phyloP scores from a whole-genome alignment of 768 basidiomycete genomes.

The Boletus reticulatus region DNA sequence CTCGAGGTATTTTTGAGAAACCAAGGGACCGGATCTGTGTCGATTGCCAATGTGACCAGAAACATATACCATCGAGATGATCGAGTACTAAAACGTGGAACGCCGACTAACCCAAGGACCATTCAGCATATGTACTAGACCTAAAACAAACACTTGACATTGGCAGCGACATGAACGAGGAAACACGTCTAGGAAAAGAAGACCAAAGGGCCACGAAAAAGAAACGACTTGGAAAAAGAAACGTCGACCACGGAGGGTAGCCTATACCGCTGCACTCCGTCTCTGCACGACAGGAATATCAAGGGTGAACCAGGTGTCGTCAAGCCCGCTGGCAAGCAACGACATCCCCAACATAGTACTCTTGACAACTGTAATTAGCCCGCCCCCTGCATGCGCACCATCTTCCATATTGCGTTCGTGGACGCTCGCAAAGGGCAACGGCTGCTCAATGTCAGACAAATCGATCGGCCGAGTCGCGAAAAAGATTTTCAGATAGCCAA shows the following conservation, averaged over 20 bases:
- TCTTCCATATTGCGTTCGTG: background rate
- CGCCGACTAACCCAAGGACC: too few species aligned
- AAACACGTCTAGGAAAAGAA: background rate
- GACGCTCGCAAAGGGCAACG: conserved; percentile 27
- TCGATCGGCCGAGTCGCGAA: conserved; percentile 36
- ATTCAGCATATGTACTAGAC: too few species aligned
- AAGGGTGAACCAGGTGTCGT: conserved; percentile 18
- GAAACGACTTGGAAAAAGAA: too few species aligned
- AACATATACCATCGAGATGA: too few species aligned
- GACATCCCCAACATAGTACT: too few species aligned
- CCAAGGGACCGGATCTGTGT: too few species aligned
- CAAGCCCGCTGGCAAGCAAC: background rate
- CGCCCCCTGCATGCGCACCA: background rate
- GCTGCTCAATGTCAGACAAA: conserved; percentile 34
- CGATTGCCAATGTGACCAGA: too few species aligned
- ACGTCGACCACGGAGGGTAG: too few species aligned
- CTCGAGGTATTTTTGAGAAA: too few species aligned
- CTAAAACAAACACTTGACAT: too few species aligned
- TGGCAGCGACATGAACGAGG: background rate
- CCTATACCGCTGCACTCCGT: background rate
- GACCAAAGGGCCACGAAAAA: background rate
- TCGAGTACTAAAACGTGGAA: too few species aligned
- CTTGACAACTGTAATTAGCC: too few species aligned
- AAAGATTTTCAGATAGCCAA: conserved; percentile 45
- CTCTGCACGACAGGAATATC: conserved; percentile 9